Base-by-base conservation (phyloP, 2,329 filamentous ascomycete species). In the Sporothrix schenckii region DNA sequence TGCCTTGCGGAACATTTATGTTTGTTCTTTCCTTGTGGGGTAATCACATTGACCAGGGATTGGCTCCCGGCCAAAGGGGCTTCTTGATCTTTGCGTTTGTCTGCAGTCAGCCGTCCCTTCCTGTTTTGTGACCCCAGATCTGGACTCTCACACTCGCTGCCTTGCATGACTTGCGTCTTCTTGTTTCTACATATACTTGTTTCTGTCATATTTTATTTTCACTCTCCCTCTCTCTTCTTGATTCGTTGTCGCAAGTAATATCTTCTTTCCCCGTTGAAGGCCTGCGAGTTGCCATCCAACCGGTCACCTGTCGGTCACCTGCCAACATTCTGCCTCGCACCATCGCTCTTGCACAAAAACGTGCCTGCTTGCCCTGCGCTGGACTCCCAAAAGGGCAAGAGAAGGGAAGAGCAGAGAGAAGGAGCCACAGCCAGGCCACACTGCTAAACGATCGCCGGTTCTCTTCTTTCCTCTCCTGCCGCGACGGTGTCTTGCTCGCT, bases 21-120 rank as follows among this genome's bases (percentile, higher is more conserved):
- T 67, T 60, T 60, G 66, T 41, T 65, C 66, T 24, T 68, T 41
- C 66, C 66, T 30, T 71, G 70, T 71, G 70, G 70, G 70, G 70
- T 68, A 71, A 47, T 44, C 39, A 10, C 50, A 10, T 41, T 50
- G 24, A 53, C 56, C 50, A 41, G 47, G 44, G 47, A 52, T 63
- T 63, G 56, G 56, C 56, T 49, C 52, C 50, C 65, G 24, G 16
- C 58, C 58, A 47, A 50, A 19, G 54, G 68, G 19, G 19, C 19
- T 27, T 21, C 54, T 47, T 61, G 44, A 49, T 68, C 47, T 30
- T 47, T 41, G 61, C 56, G n/a, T 61, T 47, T 66, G 61, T 63
- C 69, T 47, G 24, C 39, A 47, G 56, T 65, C 69, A 70, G 66
- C 65, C 65, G 65, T 49, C 52, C 56, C 49, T 68, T 63, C 69